phyloP scores from a whole-genome alignment of 2,329 filamentous ascomycete genomes.

The Aspergillus sp. region DNA sequence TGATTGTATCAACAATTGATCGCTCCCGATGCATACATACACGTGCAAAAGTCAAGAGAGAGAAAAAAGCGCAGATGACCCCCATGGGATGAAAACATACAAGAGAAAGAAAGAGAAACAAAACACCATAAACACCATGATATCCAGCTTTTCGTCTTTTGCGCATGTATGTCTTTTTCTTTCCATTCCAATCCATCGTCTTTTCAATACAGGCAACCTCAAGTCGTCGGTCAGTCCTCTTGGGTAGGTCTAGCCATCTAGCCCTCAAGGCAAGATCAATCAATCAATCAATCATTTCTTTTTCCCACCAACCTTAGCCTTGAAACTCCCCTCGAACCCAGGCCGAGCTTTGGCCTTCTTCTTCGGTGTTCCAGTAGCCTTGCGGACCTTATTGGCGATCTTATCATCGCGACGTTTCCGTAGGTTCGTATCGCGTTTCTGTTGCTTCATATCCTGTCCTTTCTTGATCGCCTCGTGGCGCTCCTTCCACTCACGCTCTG shows the following conservation, averaged over 20 bases:
- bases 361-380: slow-evolving; percentile 28
- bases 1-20: slow-evolving; percentile 14
- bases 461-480: slow-evolving; percentile 64
- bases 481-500: slow-evolving; percentile 77
- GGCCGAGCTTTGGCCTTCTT: slow-evolving; percentile 46
- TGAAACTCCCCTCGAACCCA: slow-evolving; percentile 66
- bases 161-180: neutral
- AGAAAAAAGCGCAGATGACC: slow-evolving; percentile 3
- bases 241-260: too few species aligned
- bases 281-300: slow-evolving; percentile 25
- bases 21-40: slow-evolving; percentile 22
- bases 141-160: slow-evolving; percentile 1
- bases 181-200: neutral
- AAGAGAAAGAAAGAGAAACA: neutral
- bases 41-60: slow-evolving; percentile 7
- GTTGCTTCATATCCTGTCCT: slow-evolving; percentile 68
- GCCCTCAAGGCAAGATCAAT: neutral
- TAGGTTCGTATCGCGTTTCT: slow-evolving; percentile 74
- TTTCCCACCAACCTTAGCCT: slow-evolving; percentile 41
- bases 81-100: neutral
- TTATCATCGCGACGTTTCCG: slow-evolving; percentile 68
- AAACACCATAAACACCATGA: slow-evolving; percentile 11
- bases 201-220: too few species aligned
- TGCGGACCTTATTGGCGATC: slow-evolving; percentile 45
- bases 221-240: too few species aligned